Evolutionary conservation across 2,329 filamentous ascomycete genomes (phyloP).

Genomic region (Alternaria sp.): DNA sequence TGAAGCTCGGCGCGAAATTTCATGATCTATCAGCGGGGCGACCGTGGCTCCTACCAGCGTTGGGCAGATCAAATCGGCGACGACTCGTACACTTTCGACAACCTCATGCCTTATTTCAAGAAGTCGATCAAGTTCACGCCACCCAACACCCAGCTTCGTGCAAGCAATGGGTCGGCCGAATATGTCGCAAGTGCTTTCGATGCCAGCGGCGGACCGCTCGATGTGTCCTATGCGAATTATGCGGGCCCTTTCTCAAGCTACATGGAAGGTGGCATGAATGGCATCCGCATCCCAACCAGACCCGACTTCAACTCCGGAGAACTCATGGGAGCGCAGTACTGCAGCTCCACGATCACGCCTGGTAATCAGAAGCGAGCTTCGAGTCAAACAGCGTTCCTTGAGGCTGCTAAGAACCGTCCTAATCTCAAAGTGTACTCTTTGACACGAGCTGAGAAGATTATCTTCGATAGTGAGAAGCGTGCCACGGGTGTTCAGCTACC

Average conservation of each 20-base stretch:
- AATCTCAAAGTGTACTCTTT: conserved; percentile 39
- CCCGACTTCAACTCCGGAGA: conserved; percentile 29
- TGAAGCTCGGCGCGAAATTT: conserved; percentile 29
- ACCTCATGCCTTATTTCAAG: conserved; percentile 38
- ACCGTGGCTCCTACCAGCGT: conserved; percentile 25
- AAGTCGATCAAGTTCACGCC: conserved; percentile 40
- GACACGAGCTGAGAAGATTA: conserved; percentile 46
- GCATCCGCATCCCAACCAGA: conserved; percentile 22
- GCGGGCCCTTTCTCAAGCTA: conserved; percentile 26
- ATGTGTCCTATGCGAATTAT: conserved; percentile 30
- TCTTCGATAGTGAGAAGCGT: conserved; percentile 41
- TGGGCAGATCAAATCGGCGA: conserved; percentile 45
- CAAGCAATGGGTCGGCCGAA: conserved; percentile 21
- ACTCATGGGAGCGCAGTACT: conserved; percentile 25
- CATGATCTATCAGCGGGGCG: conserved; percentile 35
- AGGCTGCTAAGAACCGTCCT: conserved; percentile 2
- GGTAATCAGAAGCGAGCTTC: conserved; percentile 18
- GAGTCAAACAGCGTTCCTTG: conserved; percentile 16
- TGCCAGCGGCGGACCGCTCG: conserved; percentile 19
- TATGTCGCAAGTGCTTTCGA: conserved; percentile 22
- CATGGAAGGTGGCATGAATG: conserved; percentile 23
- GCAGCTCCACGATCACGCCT: conserved; percentile 37
- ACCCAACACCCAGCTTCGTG: conserved; percentile 26
- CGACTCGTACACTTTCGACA: conserved; percentile 39
- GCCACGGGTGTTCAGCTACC: conserved; percentile 33